Conservation (phyloP, 148 eudicot genomes). For the Rhododendron ferrugineum region DNA sequence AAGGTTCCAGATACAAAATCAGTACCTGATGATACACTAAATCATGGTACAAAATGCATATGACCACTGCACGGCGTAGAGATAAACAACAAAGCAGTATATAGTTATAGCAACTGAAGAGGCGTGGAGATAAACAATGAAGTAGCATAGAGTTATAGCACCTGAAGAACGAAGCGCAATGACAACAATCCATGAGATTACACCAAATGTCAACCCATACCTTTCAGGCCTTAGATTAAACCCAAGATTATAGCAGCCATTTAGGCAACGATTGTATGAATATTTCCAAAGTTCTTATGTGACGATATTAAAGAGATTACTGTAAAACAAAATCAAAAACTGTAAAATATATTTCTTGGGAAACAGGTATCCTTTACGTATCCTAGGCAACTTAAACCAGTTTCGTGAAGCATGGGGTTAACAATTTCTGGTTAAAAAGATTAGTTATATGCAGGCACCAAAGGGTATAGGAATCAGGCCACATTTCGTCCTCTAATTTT, state of each 20-base stretch:
- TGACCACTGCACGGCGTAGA: neutral
- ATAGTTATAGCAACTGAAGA: neutral
- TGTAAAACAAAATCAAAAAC: neutral
- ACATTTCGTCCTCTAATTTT: neutral
- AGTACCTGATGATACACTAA: neutral
- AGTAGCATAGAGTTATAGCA: neutral
- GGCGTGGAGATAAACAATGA: neutral
- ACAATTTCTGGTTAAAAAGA: neutral
- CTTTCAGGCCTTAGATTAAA: neutral
- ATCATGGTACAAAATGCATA: neutral
- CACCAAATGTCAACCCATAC: neutral
- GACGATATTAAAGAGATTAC: neutral
- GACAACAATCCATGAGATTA: too few species aligned
- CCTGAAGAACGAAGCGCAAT: neutral
- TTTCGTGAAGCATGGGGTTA: neutral
- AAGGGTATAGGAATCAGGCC: neutral
- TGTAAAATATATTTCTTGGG: neutral
- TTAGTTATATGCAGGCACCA: neutral
- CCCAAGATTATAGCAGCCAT: neutral
- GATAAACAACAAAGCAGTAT: neutral
- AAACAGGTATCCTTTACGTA: neutral
- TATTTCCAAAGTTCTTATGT: neutral
- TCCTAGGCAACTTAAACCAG: constrained; percentile 4
- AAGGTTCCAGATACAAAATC: neutral
- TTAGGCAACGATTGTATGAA: neutral